Base-by-base conservation (phyloP, 495 filamentous ascomycete species). In the Aspergillus ellipticus region DNA sequence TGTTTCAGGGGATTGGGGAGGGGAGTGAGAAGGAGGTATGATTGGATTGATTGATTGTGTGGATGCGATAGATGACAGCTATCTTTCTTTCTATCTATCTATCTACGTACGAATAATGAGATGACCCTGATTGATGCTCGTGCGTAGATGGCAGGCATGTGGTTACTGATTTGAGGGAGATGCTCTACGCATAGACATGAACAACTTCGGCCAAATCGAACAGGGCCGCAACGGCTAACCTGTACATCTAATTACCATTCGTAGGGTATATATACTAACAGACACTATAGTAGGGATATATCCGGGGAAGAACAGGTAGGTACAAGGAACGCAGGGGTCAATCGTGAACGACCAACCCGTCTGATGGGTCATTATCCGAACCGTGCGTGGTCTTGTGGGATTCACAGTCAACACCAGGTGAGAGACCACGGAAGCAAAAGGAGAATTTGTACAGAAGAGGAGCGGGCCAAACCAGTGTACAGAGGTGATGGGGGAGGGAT, bases 1-100 rank as follows among this genome's bases (percentile, higher is more conserved):
- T 98, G 0, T 98, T 98, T 70, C 86, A 87, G 62, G 80, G 77
- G 15, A 72, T 89, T 24, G 81, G 80, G 28, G 71, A 72, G 35
- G 57, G 66, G 19, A 21, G 16, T 26, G 6, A 29, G 21, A 17
- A 39, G 17, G 42, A 54, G 43, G 41, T 22, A 43, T 28, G 21
- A 22, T n/a, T n/a, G n/a, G n/a, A n/a, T n/a, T n/a, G n/a, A n/a
- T n/a, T n/a, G n/a, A n/a, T n/a, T n/a, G n/a, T n/a, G n/a, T n/a
- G n/a, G n/a, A n/a, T n/a, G n/a, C n/a, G n/a, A n/a, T n/a, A n/a
- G n/a, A n/a, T n/a, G n/a, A n/a, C n/a, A n/a, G n/a, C n/a, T n/a
- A n/a, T n/a, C n/a, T n/a, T n/a, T n/a, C n/a, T n/a, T n/a, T n/a
- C n/a, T n/a, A n/a, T n/a, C 42, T 19, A 48, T 13, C 24, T 4